Percentiles rank a stretch among this genome's conserved stretches.
Conservation (phyloP, 495 filamentous ascomycete genomes). For the Pyrenopolyporus hunteri region DNA sequence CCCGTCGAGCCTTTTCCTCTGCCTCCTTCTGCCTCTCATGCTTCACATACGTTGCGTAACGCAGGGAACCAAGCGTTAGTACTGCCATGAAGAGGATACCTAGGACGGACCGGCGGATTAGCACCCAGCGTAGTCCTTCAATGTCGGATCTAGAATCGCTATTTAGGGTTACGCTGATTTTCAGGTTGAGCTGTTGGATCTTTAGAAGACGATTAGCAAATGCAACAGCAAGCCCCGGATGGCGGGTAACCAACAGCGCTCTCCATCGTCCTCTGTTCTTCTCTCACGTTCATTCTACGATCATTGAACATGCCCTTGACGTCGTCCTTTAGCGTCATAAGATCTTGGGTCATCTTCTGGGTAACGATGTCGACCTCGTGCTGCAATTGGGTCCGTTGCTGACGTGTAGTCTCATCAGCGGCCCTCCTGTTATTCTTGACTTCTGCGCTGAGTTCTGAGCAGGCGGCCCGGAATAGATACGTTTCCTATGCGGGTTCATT, state of each 20-base stretch:
- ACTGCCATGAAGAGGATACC: conserved; percentile 71
- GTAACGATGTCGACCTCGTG: conserved; percentile 92
- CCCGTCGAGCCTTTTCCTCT: conserved; percentile 41
- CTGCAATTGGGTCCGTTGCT: conserved; percentile 82
- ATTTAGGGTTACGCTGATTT: conserved; percentile 84
- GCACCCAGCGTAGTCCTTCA: conserved; percentile 86
- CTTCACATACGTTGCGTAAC: conserved; percentile 54
- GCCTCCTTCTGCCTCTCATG: conserved; percentile 50
- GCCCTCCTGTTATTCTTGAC: conserved; percentile 65
- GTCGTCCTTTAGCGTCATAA: conserved; percentile 80
- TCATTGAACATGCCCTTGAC: conserved; percentile 96
- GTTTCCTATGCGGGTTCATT: conserved; percentile 60
- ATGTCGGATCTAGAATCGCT: conserved; percentile 89
- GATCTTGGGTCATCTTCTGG: conserved; percentile 81
- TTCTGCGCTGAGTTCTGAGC: conserved; percentile 87
- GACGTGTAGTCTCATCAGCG: conserved; percentile 73
- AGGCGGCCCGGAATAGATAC: conserved; percentile 93
- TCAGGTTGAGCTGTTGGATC: conserved; percentile 93
- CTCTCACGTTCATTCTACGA: conserved; percentile 86
- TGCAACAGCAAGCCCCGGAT: background rate
- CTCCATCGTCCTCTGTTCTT: conserved; percentile 83
- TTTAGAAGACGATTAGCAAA: conserved; percentile 45
- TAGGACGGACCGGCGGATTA: conserved; percentile 83
- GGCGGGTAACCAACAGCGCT: conserved; percentile 58
- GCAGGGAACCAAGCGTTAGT: conserved; percentile 54